Evolutionary conservation across 2,329 filamentous ascomycete species (phyloP).

Genomic region (Scortechinia acanthostroma): DNA sequence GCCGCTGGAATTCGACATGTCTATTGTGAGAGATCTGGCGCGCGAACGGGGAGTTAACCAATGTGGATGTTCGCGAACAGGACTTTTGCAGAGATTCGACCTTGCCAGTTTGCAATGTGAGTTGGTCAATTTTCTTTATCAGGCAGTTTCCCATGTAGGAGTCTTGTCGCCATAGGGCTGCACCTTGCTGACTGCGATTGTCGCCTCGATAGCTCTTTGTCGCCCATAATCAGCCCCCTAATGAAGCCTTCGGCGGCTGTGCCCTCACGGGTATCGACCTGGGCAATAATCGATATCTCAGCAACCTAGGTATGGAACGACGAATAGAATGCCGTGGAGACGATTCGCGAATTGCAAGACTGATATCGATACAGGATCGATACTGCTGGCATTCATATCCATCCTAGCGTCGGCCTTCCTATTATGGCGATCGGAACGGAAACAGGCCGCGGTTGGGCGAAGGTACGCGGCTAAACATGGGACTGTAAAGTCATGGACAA

Average conservation of each 20-base stretch:
- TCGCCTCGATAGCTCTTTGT: no score
- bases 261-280: constrained; percentile 63
- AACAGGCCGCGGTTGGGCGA: constrained; percentile 87
- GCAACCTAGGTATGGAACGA: constrained; percentile 55
- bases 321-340: no score
- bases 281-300: constrained; percentile 57
- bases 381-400: constrained; percentile 72
- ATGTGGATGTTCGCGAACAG: constrained; percentile 34
- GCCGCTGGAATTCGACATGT: no score
- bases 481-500: constrained; percentile 5
- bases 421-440: constrained; percentile 75
- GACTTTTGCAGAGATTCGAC: constrained; percentile 79
- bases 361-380: no score
- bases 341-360: no score
- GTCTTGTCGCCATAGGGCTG: no score
- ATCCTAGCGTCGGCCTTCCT: constrained; percentile 64
- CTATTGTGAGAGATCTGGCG: no score
- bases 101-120: constrained; percentile 76
- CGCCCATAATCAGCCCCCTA: constrained; percentile 50
- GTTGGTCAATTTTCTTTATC: no score
- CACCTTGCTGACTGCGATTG: no score
- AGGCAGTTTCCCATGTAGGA: no score
- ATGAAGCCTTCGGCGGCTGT: constrained; percentile 62
- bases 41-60: no score
- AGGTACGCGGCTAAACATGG: constrained; percentile 65